Percentiles rank a stretch among this genome's conserved stretches.
Evolutionary conservation across 2,329 filamentous ascomycete genomes (phyloP).

Genomic region (Alternaria consortialis): DNA sequence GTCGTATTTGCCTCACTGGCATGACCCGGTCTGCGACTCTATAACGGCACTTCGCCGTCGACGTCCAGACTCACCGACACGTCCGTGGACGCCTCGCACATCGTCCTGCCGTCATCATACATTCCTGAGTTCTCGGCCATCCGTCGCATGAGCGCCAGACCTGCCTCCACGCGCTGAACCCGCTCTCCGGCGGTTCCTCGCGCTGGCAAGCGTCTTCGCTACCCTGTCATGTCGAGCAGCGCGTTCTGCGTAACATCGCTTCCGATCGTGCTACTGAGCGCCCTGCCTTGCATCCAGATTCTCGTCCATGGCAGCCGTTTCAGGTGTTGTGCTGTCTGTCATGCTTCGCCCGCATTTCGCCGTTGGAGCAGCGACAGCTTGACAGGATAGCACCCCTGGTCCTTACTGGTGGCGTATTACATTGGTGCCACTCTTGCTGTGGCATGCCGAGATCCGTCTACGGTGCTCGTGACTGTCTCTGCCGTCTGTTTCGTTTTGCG

Average conservation of each 20-base stretch:
- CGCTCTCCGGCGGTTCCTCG: slow-evolving; percentile 38
- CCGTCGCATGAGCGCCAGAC: slow-evolving; percentile 20
- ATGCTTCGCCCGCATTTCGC: slow-evolving; percentile 29
- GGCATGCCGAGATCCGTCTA: slow-evolving; percentile 20
- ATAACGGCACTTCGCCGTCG: slow-evolving; percentile 24
- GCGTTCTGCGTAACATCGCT: slow-evolving; percentile 38
- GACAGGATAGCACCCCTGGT: slow-evolving; percentile 22
- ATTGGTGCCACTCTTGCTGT: slow-evolving; percentile 24
- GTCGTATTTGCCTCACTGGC: slow-evolving; percentile 34
- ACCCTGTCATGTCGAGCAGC: slow-evolving; percentile 29
- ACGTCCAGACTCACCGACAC: slow-evolving; percentile 43
- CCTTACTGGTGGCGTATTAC: slow-evolving; percentile 12
- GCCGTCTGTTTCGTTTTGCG: slow-evolving; percentile 22
- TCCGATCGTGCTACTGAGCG: slow-evolving; percentile 33
- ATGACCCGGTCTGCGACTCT: slow-evolving; percentile 29
- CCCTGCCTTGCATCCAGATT: slow-evolving; percentile 41
- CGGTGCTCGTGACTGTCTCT: slow-evolving; percentile 21
- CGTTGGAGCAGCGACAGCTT: slow-evolving; percentile 24
- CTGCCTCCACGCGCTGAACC: slow-evolving; percentile 34
- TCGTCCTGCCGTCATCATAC: slow-evolving; percentile 24
- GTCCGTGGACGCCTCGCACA: slow-evolving; percentile 25
- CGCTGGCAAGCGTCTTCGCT: slow-evolving; percentile 32
- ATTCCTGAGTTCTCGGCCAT: slow-evolving; percentile 9
- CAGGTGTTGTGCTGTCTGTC: slow-evolving; percentile 25
- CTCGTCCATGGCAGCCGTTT: slow-evolving; percentile 30